Evolutionary conservation across 768 basidiomycete species (phyloP), one percentile per base, ranked within the genome.

Genomic region (Artomyces pyxidatus): DNA sequence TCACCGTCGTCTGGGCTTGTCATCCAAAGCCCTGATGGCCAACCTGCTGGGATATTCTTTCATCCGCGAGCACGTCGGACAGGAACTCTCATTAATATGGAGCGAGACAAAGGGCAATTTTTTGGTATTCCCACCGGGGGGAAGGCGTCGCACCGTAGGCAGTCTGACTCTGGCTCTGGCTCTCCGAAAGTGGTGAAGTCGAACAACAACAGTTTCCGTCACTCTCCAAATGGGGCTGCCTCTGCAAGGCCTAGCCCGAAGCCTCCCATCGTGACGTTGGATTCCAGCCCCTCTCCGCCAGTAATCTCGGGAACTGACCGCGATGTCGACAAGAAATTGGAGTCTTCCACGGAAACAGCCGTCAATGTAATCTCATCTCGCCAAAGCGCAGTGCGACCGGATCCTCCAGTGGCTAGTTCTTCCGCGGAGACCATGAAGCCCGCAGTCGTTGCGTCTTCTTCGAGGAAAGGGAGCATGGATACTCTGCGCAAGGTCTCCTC

Each of bases 31-130:
- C 90, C 92, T 2, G 92, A 95, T 63, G 95, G 95, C 0, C 83
- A 91, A 57, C 88, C 91, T 2, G 77, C 89, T n/a, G 95, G 93
- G 10, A 94, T 99, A 49, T 89, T 93, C 70, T 99, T 98, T 67
- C 87, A 93, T 53, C 95, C 94, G 2, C 73, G 56, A 8, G n/a
- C 50, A 27, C 56, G 56, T 6, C 23, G 32, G 22, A 37, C 47
- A n/a, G 42, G 50, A 16, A 25, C 48, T 2, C 43, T 52, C n/a
- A 44, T 51, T 26, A 57, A 38, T 21, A 28, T 21, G 32, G 53
- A 52, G 14, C 37, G 47, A 27, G 47, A 48, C 28, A 19, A 32
- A 39, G 47, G 47, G 16, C 45, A 46, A 17, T 35, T 37, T 16
- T 37, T 37, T 14, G 45, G 45, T 12, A 17, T 35, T 4, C 6